Evolutionary conservation across 495 filamentous ascomycete species (phyloP), one percentile per base, ranked within the genome.

Genomic region (Paragyromitra xinjiangensis): DNA sequence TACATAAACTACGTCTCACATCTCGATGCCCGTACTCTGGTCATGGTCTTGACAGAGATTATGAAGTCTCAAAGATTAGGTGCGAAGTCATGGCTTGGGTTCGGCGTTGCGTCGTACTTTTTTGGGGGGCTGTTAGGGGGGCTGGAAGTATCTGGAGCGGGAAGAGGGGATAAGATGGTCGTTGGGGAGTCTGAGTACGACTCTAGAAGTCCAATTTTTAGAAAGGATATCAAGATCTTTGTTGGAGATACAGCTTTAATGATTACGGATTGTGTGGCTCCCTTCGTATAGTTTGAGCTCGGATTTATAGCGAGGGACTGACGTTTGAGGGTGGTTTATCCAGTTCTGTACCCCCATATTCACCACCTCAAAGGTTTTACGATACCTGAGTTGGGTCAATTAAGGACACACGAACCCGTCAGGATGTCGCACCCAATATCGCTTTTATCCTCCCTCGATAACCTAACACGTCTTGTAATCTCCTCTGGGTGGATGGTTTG

Each of bases 401-500:
- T 82, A 7, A 78, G 80, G 34, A 81, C 81, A 11, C 81, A 78
- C 51, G 77, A 81, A 22, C 80, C 80, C 0, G 53, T 82, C 44
- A 77, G 59, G 14, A 82, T 82, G 71, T 71, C 75, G 12, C 80
- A 82, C 11, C 80, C 80, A 11, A 81, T 81, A 64, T 75, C 69
- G 12, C 66, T 82, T 53, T 61, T 82, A 50, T 76, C 40, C 29
- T 81, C 75, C 51, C 71, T 82, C 19, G 59, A 74, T 22, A 75
- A 79, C 6, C n/a, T 82, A 11, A 76, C 75, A 6, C 71, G 80
- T 7, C 79, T 82, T 19, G 80, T 81, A 44, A 81, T 82, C 16
- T 82, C 80, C 19, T 82, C 80, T 45, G 80, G 80, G 42, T 82
- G 80, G 80, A 82, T 82, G 80, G 70, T 82, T 66, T 81, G 80